Conservation (phyloP, 2,329 filamentous ascomycete species). For the Laburnicola sp. region DNA sequence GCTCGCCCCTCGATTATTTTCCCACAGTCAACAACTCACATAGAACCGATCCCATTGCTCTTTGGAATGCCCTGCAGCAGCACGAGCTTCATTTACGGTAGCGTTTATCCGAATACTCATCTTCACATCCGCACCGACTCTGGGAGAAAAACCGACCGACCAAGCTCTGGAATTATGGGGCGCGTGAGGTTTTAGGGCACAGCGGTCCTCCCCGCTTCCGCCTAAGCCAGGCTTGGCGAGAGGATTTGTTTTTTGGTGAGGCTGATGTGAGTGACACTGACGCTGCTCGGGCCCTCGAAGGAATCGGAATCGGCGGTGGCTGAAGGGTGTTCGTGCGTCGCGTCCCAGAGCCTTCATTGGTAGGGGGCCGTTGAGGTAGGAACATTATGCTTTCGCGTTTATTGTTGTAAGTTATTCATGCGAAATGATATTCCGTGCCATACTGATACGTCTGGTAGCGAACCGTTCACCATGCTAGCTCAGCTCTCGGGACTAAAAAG, state of each 20-base stretch:
- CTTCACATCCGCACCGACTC: conserved; percentile 28
- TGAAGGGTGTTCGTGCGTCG: conserved; percentile 45
- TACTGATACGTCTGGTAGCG: conserved; percentile 35
- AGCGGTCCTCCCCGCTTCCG: conserved; percentile 42
- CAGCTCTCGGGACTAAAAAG: conserved; percentile 33
- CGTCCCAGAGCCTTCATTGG: conserved; percentile 39
- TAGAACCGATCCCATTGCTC: conserved; percentile 46
- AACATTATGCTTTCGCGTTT: conserved; percentile 29
- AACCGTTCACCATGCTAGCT: conserved; percentile 25
- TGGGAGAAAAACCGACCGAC: conserved; percentile 26
- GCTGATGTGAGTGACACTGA: conserved; percentile 44
- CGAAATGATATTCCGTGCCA: conserved; percentile 37
- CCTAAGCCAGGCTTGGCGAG: conserved; percentile 41
- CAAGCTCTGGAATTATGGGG: conserved; percentile 39
- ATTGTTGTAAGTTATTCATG: conserved; percentile 35
- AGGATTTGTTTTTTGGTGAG: conserved; percentile 42
- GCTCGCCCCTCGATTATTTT: conserved; percentile 18
- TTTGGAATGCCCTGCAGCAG: conserved; percentile 40
- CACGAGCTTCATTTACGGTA: conserved; percentile 41
- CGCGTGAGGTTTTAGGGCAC: conserved; percentile 44
- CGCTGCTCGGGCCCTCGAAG: conserved; percentile 42
- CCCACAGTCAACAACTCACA: conserved; percentile 27
- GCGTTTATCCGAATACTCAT: conserved; percentile 47
- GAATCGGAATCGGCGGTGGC: conserved; percentile 45
- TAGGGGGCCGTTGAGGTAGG: conserved; percentile 27